Evolutionary conservation across 371 early-diverging fungal genomes (phyloP).

Genomic region (Rhizopus delemar): DNA sequence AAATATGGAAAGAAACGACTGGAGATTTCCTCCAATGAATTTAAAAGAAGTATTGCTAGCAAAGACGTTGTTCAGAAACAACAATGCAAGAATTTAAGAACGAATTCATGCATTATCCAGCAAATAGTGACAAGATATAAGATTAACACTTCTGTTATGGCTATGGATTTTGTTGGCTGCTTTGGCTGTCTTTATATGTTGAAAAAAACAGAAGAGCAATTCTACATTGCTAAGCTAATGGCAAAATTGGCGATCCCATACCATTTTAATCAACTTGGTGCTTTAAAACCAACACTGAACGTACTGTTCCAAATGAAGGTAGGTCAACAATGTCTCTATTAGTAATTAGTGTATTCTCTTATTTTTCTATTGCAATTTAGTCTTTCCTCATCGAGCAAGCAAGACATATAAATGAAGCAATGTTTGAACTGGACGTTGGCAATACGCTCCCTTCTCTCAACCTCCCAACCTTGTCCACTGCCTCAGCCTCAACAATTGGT

Average conservation of each 20-base stretch:
- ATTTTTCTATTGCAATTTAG: slow-evolving; percentile 10
- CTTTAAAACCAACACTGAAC: slow-evolving; percentile 15
- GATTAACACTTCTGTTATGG: slow-evolving; percentile 18
- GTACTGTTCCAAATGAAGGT: slow-evolving; percentile 4
- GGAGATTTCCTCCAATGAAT: slow-evolving; percentile 8
- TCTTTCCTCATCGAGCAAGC: slow-evolving; percentile 7
- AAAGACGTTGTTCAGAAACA: slow-evolving; percentile 14
- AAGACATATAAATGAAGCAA: slow-evolving; percentile 8
- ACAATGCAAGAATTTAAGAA: slow-evolving; percentile 11
- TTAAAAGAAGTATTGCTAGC: slow-evolving; percentile 3
- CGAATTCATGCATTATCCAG: slow-evolving; percentile 11
- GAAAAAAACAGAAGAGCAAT: slow-evolving; percentile 10
- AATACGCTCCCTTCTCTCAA: slow-evolving; percentile 10
- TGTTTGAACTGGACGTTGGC: slow-evolving; percentile 5
- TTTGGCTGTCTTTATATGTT: slow-evolving; percentile 14
- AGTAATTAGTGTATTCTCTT: slow-evolving; percentile 9
- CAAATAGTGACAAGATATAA: slow-evolving; percentile 18
- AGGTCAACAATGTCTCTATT: slow-evolving; percentile 6
- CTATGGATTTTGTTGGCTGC: slow-evolving; percentile 16
- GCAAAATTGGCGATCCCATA: slow-evolving; percentile 9
- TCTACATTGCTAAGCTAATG: slow-evolving; percentile 11
- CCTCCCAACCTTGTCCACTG: slow-evolving; percentile 2
- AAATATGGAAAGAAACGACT: slow-evolving; percentile 6
- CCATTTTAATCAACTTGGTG: slow-evolving; percentile 9
- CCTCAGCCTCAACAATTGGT: slow-evolving; percentile 9